These are phyloP conservation scores for Aureobasidium pullulans DNA, from an alignment of 2,329 filamentous ascomycete species.

Conservation along the genomic window DNA sequence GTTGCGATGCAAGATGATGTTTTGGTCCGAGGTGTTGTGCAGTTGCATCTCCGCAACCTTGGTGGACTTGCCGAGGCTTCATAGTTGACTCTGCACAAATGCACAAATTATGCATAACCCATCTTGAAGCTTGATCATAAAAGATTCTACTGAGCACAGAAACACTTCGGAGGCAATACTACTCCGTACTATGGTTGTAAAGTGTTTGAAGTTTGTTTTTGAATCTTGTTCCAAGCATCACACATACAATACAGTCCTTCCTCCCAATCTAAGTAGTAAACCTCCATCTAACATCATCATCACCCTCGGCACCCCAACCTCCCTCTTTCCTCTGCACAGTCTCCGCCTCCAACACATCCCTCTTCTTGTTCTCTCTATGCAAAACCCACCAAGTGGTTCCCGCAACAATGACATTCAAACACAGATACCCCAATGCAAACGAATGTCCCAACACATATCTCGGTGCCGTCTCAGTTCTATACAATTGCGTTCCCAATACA, in stretches of 20 bases:
- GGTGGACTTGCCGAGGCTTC: slow-evolving; percentile 5
- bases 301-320: slow-evolving; percentile 50
- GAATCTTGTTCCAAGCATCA: too few species aligned
- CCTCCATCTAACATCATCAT: slow-evolving; percentile 59
- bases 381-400: slow-evolving; percentile 47
- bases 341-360: slow-evolving; percentile 38
- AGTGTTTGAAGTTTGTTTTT: neutral
- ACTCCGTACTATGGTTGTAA: too few species aligned
- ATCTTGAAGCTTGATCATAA: too few species aligned
- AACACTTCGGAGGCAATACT: too few species aligned
- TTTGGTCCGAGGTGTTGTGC: neutral
- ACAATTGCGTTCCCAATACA: slow-evolving; percentile 63
- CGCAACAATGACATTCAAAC: slow-evolving; percentile 51
- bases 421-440: slow-evolving; percentile 57
- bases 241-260: too few species aligned
- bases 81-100: too few species aligned
- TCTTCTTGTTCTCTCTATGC: slow-evolving; percentile 50
- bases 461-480: slow-evolving; percentile 53
- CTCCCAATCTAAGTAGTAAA: slow-evolving; percentile 33
- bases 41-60: slow-evolving; percentile 7
- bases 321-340: slow-evolving; percentile 28
- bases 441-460: slow-evolving; percentile 60
- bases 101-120: too few species aligned
- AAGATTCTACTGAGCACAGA: too few species aligned
- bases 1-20: neutral